Conservation (phyloP, 2,329 filamentous ascomycete genomes). For the Clarireedia paspali region DNA sequence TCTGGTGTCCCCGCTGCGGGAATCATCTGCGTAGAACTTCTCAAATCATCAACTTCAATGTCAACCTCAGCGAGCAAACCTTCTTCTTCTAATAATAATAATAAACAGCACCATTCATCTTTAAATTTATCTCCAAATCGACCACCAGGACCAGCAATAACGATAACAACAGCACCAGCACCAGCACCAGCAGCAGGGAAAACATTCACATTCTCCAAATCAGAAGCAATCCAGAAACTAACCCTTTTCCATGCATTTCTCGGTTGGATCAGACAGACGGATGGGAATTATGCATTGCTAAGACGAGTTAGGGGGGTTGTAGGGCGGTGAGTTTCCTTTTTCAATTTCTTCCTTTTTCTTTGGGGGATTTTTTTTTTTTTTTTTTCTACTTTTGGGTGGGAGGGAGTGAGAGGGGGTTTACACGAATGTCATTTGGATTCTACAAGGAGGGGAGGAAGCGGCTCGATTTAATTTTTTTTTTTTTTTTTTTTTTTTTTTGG, state of each 20-base stretch:
- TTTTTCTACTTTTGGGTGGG: background rate
- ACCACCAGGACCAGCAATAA: background rate
- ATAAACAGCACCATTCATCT: too few species aligned
- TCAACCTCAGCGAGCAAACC: background rate
- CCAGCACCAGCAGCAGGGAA: background rate
- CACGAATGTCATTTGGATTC: background rate
- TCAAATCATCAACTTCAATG: slow-evolving; percentile 13
- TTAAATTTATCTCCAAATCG: too few species aligned
- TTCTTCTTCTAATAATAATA: too few species aligned
- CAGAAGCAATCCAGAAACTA: slow-evolving; percentile 24
- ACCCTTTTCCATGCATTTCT: slow-evolving; percentile 27
- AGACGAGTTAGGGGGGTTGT: slow-evolving; percentile 1
- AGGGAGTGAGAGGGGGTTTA: background rate
- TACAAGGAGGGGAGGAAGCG: too few species aligned
- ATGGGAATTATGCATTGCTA: slow-evolving; percentile 24
- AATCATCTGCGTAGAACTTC: slow-evolving; percentile 25
- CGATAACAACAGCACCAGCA: background rate
- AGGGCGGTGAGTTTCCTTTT: background rate
- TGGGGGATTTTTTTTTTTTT: too few species aligned
- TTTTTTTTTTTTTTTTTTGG: too few species aligned
- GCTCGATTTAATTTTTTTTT: too few species aligned
- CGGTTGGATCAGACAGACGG: slow-evolving; percentile 27
- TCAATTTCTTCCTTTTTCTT: too few species aligned
- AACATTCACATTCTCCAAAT: slow-evolving; percentile 18
- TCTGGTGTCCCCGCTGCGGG: slow-evolving; percentile 25